Evolutionary conservation across 2,329 filamentous ascomycete species (phyloP).

Genomic region (Onygenales sp.): DNA sequence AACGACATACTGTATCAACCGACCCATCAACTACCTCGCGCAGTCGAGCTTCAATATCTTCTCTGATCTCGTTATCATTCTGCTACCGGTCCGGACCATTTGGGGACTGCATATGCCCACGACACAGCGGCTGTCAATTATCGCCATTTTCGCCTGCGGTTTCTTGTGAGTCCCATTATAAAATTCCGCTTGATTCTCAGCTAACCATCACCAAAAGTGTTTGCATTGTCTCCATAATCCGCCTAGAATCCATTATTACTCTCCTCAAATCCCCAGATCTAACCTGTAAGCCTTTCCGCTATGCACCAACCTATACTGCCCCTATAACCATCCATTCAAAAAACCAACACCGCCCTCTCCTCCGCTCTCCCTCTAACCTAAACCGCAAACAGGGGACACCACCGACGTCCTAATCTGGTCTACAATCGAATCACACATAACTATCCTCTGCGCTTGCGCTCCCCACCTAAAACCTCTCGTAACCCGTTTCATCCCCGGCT

Average conservation of each 20-base stretch:
- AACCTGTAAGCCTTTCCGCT: neutral
- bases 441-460: neutral
- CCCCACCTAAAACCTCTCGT: neutral
- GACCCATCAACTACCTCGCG: neutral
- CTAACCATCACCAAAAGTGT: neutral
- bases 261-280: neutral
- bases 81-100: slow-evolving; percentile 9
- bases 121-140: neutral
- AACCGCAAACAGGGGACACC: neutral
- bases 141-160: neutral
- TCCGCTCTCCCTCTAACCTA: neutral
- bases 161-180: neutral
- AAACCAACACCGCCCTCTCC: neutral
- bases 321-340: neutral
- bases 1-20: neutral
- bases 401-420: neutral
- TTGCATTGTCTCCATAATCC: neutral
- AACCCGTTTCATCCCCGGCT: neutral
- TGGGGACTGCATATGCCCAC: slow-evolving; percentile 7
- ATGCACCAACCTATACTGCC: neutral
- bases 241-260: neutral
- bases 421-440: neutral
- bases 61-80: slow-evolving; percentile 10
- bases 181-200: neutral
- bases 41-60: slow-evolving; percentile 10